phyloP scores from a whole-genome alignment of 2,329 filamentous ascomycete species.

The Pseudophaeomoniella oleicola region DNA sequence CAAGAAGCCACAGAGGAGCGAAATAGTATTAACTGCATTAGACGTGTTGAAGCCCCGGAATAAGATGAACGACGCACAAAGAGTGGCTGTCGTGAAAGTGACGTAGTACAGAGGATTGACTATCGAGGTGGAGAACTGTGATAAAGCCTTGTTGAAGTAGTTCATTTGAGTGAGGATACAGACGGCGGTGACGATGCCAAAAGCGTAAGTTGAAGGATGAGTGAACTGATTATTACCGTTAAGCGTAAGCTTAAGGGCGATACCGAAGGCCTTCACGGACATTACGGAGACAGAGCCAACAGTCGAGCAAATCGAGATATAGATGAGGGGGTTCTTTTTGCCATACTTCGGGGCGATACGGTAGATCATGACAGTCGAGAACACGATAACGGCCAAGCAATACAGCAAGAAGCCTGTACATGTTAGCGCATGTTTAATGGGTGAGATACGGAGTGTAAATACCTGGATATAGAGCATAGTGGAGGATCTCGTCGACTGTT shows the following conservation, averaged over 20 bases:
- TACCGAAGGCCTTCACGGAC: constrained; percentile 97
- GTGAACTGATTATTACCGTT: constrained; percentile 89
- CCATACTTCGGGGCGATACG: constrained; percentile 77
- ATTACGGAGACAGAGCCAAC: constrained; percentile 97
- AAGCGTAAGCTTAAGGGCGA: constrained; percentile 89
- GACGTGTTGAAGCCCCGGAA: constrained; percentile 95
- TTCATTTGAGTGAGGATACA: constrained; percentile 99
- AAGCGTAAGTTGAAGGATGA: constrained; percentile 92
- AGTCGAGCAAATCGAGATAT: constrained; percentile 93
- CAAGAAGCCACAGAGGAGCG: constrained; percentile 81
- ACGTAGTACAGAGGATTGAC: constrained; percentile 97
- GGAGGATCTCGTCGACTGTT: constrained; percentile 80
- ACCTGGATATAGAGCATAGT: constrained; percentile 87
- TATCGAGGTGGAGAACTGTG: constrained; percentile 92
- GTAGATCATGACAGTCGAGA: constrained; percentile 93
- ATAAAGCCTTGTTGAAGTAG: constrained; percentile 97
- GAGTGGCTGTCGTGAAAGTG: constrained; percentile 87
- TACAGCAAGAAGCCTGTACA: constrained; percentile 73
- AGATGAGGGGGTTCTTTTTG: constrained; percentile 90
- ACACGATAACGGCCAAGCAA: constrained; percentile 62
- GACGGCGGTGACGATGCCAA: constrained; percentile 79
- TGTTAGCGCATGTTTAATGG: constrained; percentile 9
- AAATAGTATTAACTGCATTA: constrained; percentile 80
- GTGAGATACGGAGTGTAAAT: constrained; percentile 17
- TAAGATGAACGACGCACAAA: constrained; percentile 88